Evolutionary conservation across 495 filamentous ascomycete genomes (phyloP), one percentile per base, ranked within the genome.

Genomic region (Tuber umbilicatum): DNA sequence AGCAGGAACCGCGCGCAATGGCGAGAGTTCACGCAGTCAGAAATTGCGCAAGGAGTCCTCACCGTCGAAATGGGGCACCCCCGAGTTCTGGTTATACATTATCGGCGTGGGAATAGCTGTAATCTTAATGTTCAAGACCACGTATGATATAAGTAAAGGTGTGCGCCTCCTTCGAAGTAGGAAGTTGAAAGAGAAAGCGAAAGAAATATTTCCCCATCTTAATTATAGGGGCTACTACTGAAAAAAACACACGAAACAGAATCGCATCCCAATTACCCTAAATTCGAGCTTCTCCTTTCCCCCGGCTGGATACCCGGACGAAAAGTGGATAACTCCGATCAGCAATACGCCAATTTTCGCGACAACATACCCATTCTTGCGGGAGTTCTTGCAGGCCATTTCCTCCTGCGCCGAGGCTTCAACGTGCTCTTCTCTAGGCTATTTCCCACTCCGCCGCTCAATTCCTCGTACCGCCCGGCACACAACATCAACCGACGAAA

Each of bases 261-360:
- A 71, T 90, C 88, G 50, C 89, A 97, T 84, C 92, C 94, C 6
- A 89, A 91, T 73, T 98, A 96, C 82, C 76, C 86, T 47, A 92
- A 89, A 76, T 98, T 90, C 81, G 86, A 90, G 75, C 84, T 85
- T 69, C 84, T 91, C 1, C 88, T 99, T 27, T 90, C 89, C 0
- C 86, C 89, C 16, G 96, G 95, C 73, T 99, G 95, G 95, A 93
- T 99, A 73, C 91, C 90, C n/a, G 95, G 95, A 23, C 92, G 94
- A 70, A 93, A 92, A 86, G 92, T 97, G 60, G 96, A 99, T 84
- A 89, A 94, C 74, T 95, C 93, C 12, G 95, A 99, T 85, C 82
- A 86, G 16, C 95, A 99, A 83, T 98, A 97, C 83, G 85, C 86
- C n/a, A 89, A 87, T 70, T 97, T 98, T 81, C 91, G 96, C 70